Evolutionary conservation across 148 eudicot genomes (phyloP).

Genomic region (Chenopodium quinoa): DNA sequence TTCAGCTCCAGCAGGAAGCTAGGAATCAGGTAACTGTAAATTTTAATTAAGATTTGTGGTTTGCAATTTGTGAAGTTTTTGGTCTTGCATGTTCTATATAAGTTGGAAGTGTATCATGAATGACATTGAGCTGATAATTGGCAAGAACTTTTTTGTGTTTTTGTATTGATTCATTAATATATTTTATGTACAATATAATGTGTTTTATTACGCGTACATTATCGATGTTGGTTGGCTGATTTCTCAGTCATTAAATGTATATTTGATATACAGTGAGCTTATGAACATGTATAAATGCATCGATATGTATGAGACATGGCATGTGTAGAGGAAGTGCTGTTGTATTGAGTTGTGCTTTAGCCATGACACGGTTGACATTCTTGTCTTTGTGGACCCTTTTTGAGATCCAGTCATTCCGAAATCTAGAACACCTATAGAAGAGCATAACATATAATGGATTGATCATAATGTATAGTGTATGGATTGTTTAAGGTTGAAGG

Average conservation of each 20-base stretch:
- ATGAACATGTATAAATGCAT: background rate
- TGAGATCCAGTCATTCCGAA: background rate
- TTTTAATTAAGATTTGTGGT: background rate
- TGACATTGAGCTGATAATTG: background rate
- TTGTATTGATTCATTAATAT: background rate
- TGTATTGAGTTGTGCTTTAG: background rate
- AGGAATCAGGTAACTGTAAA: slow-evolving; percentile 32
- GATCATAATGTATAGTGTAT: background rate
- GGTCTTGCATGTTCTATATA: slow-evolving; percentile 23
- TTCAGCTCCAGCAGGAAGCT: slow-evolving; percentile 32
- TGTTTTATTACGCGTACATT: background rate
- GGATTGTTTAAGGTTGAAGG: background rate
- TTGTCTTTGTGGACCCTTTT: background rate
- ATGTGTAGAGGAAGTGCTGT: background rate
- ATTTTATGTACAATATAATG: background rate
- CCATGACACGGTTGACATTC: background rate
- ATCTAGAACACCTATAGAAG: background rate
- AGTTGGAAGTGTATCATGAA: background rate
- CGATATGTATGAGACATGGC: background rate
- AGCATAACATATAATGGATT: background rate
- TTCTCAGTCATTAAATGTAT: background rate
- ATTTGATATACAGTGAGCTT: background rate
- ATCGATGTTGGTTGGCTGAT: background rate
- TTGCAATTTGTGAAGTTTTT: background rate
- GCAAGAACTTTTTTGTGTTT: background rate